Base-by-base conservation (phyloP, 2,329 filamentous ascomycete species). In the Aureobasidium leucospermi region DNA sequence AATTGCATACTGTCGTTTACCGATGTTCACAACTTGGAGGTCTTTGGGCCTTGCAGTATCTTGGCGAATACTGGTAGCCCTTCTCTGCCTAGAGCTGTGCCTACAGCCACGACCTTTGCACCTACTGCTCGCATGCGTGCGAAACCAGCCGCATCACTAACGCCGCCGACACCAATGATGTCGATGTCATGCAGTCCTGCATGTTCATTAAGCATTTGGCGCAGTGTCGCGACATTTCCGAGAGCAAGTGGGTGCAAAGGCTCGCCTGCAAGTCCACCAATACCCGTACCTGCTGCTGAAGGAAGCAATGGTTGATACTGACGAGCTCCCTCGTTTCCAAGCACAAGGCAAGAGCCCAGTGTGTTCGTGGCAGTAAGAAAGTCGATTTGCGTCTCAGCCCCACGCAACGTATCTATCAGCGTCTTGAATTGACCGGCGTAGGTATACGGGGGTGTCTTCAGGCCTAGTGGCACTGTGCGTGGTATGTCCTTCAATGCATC, bases 391-490 rank as follows among this genome's bases (percentile, higher is more conserved):
- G 67, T 64, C 1, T 64, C 67, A 1, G 66, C 67, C 3, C 63
- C 65, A 8, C 72, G 66, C 6, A 91, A 71, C 0, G 84, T 81
- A 0, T 70, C 63, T 1, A 84, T 69, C 13, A 92, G 71, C 16
- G 75, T 76, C 0, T 75, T 68, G 68, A 87, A 92, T 67, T 92
- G 84, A 0, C 78, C 82, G 0, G 79, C 73, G 67, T 90, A 83
- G 0, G 88, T 92, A 66, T 90, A 92, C 0, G 89, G 89, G 5
- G 89, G 88, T 1, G 84, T 86, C 68, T 93, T 93, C 63, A 92
- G 76, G 0, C 88, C 89, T 45, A 84, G 74, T 0, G 76, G 74
- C 0, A 84, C 72, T 48, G 52, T 63, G 28, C 39, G 32, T 1
- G 28, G 31, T 15, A 52, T 13, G 1, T 15, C 19, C 72, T 3